Evolutionary conservation across 2,329 filamentous ascomycete species (phyloP).

Genomic region (Trichoderma polysporum): DNA sequence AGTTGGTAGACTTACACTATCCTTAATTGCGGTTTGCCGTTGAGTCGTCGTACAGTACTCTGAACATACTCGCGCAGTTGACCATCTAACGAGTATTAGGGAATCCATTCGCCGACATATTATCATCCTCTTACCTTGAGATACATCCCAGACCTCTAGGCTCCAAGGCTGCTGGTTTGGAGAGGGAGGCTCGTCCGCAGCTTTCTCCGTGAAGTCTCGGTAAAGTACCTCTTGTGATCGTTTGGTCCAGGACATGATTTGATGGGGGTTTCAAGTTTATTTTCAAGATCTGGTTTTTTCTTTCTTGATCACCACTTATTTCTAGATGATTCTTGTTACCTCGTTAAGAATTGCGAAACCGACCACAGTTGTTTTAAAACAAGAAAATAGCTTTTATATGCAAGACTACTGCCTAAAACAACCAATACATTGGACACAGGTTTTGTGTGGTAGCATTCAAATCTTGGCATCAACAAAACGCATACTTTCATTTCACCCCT

Average conservation of each 20-base stretch:
- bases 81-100: background rate
- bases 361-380: background rate
- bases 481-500: background rate
- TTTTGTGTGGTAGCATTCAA: conserved; percentile 14
- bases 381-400: background rate
- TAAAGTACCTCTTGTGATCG: conserved; percentile 26
- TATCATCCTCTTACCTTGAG: conserved; percentile 23
- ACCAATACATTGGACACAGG: background rate
- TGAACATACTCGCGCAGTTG: conserved; percentile 31
- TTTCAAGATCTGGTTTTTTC: background rate
- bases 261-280: background rate
- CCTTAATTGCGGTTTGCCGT: conserved; percentile 28
- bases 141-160: conserved; percentile 30
- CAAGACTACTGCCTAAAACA: background rate
- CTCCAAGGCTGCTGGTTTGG: conserved; percentile 30
- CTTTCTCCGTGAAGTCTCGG: conserved; percentile 28
- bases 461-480: conserved; percentile 13
- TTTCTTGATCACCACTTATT: background rate
- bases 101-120: background rate
- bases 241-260: conserved; percentile 31
- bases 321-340: background rate
- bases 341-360: background rate
- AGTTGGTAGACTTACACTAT: conserved; percentile 31
- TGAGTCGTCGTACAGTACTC: conserved; percentile 26
- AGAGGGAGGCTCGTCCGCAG: conserved; percentile 25